phyloP scores from a whole-genome alignment of 352 stramenopile species.

The Stramenopiles sp. region DNA sequence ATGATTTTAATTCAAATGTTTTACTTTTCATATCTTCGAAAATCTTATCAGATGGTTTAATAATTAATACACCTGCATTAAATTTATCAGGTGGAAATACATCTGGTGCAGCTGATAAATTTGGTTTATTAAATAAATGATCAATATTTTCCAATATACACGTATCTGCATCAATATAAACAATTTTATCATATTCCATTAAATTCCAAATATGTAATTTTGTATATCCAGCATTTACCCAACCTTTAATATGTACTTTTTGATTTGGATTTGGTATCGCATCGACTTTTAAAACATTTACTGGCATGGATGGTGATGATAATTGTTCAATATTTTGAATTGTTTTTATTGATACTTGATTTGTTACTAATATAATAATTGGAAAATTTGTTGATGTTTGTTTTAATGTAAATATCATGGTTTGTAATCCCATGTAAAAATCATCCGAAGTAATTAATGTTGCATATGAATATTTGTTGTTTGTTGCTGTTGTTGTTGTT shows the following conservation, averaged over 20 bases:
- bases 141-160: constrained; percentile 45
- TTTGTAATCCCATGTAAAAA: constrained; percentile 27
- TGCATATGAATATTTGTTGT: too few relatives aligned
- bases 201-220: constrained; percentile 35
- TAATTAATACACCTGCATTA: constrained; percentile 48
- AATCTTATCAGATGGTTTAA: constrained; percentile 28
- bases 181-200: constrained; percentile 42
- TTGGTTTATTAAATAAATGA: constrained; percentile 29
- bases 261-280: not conserved
- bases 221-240: constrained; percentile 29
- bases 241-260: constrained; percentile 23
- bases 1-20: constrained; percentile 27
- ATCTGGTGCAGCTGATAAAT: constrained; percentile 49
- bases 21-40: constrained; percentile 36
- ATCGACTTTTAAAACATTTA: not conserved
- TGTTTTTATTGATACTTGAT: constrained; percentile 18
- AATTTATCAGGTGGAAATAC: constrained; percentile 57
- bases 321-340: constrained; percentile 20
- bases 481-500: too few relatives aligned
- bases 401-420: constrained; percentile 24
- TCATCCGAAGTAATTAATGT: constrained; percentile 28
- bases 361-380: constrained; percentile 24
- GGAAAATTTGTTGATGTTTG: constrained; percentile 11
- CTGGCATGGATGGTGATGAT: constrained; percentile 8
- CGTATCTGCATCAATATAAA: constrained; percentile 58